phyloP scores from a whole-genome alignment of 2,329 filamentous ascomycete genomes.

The Penicillium italicum region DNA sequence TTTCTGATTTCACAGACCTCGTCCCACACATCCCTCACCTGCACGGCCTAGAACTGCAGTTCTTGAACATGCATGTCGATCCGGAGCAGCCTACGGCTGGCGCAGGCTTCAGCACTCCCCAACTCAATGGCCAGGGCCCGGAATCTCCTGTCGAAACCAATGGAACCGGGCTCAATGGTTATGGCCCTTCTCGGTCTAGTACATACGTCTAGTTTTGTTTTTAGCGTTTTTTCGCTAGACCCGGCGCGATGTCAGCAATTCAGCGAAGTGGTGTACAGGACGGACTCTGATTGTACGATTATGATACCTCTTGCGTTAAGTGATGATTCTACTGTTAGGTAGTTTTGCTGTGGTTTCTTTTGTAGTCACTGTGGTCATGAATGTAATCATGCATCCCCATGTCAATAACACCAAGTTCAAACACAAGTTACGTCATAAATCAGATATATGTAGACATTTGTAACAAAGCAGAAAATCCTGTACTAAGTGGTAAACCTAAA shows the following conservation, averaged over 20 bases:
- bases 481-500: not conserved
- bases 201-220: slow-evolving; percentile 40
- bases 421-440: not conserved
- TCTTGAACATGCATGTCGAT: slow-evolving; percentile 42
- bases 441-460: not conserved
- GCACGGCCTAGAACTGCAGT: slow-evolving; percentile 39
- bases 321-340: slow-evolving; percentile 23
- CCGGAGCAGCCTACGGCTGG: slow-evolving; percentile 32
- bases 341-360: slow-evolving; percentile 1
- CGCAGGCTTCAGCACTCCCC: slow-evolving; percentile 17
- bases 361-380: not conserved
- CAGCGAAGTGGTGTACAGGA: slow-evolving; percentile 29
- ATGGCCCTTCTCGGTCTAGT: slow-evolving; percentile 36
- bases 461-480: not conserved
- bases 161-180: slow-evolving; percentile 32
- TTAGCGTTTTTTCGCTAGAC: slow-evolving; percentile 21
- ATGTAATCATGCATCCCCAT: not conserved
- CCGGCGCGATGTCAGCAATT: slow-evolving; percentile 19
- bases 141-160: slow-evolving; percentile 27
- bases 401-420: not conserved
- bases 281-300: slow-evolving; percentile 41
- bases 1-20: slow-evolving; percentile 50
- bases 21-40: slow-evolving; percentile 49
- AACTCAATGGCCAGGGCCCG: slow-evolving; percentile 32
- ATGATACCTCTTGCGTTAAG: slow-evolving; percentile 41